Conservation (phyloP, 1,284 basidiomycete genomes). For the Anthracocystis panici-leucophaei region DNA sequence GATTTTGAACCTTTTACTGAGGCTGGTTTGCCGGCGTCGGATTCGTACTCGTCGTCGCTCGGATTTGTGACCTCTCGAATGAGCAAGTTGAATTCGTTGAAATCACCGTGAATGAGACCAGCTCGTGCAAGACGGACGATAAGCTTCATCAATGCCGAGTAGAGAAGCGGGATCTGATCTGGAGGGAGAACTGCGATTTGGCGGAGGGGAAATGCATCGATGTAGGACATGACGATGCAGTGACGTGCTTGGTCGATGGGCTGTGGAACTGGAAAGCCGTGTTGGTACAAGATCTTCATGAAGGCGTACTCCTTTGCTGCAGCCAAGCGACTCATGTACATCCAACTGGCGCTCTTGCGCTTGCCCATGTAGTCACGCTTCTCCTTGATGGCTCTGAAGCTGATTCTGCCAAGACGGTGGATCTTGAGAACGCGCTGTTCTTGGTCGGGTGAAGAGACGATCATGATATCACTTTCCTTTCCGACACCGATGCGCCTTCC, state of each 20-base stretch:
- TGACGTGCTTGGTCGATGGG: conserved; percentile 96
- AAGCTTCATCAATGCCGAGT: conserved; percentile 92
- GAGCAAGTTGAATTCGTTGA: conserved; percentile 99
- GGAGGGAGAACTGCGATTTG: conserved; percentile 86
- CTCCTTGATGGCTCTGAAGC: conserved; percentile 95
- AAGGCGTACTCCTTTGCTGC: conserved; percentile 98
- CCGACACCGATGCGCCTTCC: conserved; percentile 98
- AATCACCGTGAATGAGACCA: conserved; percentile 97
- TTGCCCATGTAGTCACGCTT: conserved; percentile 98
- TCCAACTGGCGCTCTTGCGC: conserved; percentile 95
- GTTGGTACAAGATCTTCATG: conserved; percentile 97
- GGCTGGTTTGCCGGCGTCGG: conserved; percentile 19
- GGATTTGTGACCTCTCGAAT: conserved; percentile 74
- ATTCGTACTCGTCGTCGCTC: conserved; percentile 33
- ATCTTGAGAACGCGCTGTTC: conserved; percentile 90
- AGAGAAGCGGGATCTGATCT: conserved; percentile 81
- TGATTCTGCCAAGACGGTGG: conserved; percentile 92
- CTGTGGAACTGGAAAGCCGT: conserved; percentile 90
- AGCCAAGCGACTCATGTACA: conserved; percentile 97
- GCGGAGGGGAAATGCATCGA: conserved; percentile 96
- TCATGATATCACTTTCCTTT: conserved; percentile 97
- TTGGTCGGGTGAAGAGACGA: conserved; percentile 86
- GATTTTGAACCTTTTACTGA: conserved; percentile 19
- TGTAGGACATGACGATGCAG: conserved; percentile 93
- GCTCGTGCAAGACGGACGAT: conserved; percentile 92